These are phyloP conservation scores for Populus trichocarpa DNA, from an alignment of 441 rosid species.

Conservation along the genomic window DNA sequence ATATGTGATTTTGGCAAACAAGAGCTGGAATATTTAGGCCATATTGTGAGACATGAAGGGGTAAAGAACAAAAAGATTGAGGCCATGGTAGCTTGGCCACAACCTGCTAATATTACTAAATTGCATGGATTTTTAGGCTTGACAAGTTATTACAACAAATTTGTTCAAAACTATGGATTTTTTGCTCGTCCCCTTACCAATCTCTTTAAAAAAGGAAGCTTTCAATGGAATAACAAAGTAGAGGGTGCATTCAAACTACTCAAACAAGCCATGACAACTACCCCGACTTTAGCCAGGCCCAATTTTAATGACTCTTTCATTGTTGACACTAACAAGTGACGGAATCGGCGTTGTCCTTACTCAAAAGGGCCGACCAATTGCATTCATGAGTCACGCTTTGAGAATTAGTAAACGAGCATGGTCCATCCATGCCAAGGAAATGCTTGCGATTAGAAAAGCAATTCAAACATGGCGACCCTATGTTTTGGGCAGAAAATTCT, in stretches of 20 bases:
- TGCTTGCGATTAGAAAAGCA: not conserved
- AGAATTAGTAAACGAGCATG: not conserved
- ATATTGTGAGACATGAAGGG: not conserved
- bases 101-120: too few species aligned
- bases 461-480: not conserved
- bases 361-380: rapidly evolving
- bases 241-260: not conserved
- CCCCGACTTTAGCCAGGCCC: too few species aligned
- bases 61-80: not conserved
- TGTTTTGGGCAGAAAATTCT: not conserved
- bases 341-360: too few species aligned
- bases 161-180: not conserved
- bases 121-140: not conserved
- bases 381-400: not conserved
- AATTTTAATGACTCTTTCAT: too few species aligned
- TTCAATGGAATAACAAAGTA: too few species aligned
- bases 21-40: not conserved
- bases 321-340: too few species aligned
- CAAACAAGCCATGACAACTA: too few species aligned
- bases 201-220: too few species aligned
- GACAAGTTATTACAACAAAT: not conserved
- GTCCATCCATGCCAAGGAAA: not conserved
- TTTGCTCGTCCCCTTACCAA: too few species aligned
- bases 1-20: not conserved
- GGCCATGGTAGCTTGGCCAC: not conserved